Base-by-base conservation (phyloP, 192 early-diverging fungal genomes). In the Entomortierella beljakovae region DNA sequence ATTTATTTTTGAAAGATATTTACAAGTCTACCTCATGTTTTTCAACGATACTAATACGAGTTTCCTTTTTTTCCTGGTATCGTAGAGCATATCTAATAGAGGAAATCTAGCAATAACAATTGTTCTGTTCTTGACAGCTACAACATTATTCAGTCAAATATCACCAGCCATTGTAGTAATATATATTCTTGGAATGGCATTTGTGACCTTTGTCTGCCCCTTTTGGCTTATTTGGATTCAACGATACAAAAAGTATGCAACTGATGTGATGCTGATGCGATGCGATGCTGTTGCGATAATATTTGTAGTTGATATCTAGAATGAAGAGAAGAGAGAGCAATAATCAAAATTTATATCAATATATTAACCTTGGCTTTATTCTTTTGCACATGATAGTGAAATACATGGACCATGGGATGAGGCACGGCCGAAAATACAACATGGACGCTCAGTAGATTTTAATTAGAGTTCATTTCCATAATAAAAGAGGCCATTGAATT, bases 361-460 rank as follows among this genome's bases (percentile, higher is more conserved):
- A n/a, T 16, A 29, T 42, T 31, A 16, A 7, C 3, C 28, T 54
- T 46, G 11, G 16, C 38, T 42, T 18, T 53, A 10, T 31, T n/a
- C n/a, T 34, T 64, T 10, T 46, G 34, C 34, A 35, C 18, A 56
- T 55, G 18, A 49, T 80, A 94, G 92, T 80, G 95, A 97, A 81
- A 97, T 98, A 33, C 93, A 96, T 68, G 97, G 97, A 5, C 97
- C 97, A 42, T 99, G 97, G 97, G 97, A 99, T 80, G 95, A 97
- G 77, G 97, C 96, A 16, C 79, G 90, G 11, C 93, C 93, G 10
- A 88, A 91, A 52, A 82, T 94, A 0, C 89, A 90, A 56, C 85
- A 83, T 53, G 68, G 71, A 2, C 54, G 71, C n/a, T 81, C 71
- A 9, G 56, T 74, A 6, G 70, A 81, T 26, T 73, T 70, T 57